Percentiles rank a stretch among this genome's conserved stretches.
phyloP scores from a whole-genome alignment of 2,329 filamentous ascomycete species.

The Cordyceps cicadae region DNA sequence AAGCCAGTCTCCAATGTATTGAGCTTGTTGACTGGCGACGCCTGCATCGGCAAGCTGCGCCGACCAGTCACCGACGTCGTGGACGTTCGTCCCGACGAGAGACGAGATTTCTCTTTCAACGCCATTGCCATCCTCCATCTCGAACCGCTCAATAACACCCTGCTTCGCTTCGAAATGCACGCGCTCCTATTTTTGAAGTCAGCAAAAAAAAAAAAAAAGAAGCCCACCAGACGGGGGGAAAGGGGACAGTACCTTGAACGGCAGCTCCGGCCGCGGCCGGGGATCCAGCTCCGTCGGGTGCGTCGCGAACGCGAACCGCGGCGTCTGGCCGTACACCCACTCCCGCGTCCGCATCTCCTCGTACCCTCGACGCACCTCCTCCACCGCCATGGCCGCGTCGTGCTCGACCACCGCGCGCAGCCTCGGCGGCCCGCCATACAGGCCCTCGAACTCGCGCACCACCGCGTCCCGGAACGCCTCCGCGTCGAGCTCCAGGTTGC shows the following conservation, averaged over 20 bases:
- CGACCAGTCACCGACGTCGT: constrained; percentile 10
- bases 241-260: constrained; percentile 34
- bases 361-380: constrained; percentile 36
- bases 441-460: constrained; percentile 53
- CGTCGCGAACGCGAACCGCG: constrained; percentile 66
- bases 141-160: constrained; percentile 8
- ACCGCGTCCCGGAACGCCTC: constrained; percentile 47
- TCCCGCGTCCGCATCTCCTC: constrained; percentile 43
- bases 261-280: constrained; percentile 43
- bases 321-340: constrained; percentile 83
- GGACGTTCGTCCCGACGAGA: constrained; percentile 3
- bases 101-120: background rate
- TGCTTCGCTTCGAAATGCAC: constrained; percentile 11
- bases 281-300: constrained; percentile 51
- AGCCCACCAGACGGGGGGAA: no score
- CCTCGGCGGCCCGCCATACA: constrained; percentile 48
- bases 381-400: constrained; percentile 35
- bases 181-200: constrained; percentile 7
- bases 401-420: constrained; percentile 39
- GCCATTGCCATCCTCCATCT: background rate
- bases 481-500: constrained; percentile 59
- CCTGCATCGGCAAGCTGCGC: constrained; percentile 2
- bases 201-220: background rate
- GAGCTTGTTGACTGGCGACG: background rate
- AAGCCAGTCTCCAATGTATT: constrained; percentile 2